Evolutionary conservation across 2,329 filamentous ascomycete genomes (phyloP), one percentile per base, ranked within the genome.

Genomic region (Dichotomopilus funicola): DNA sequence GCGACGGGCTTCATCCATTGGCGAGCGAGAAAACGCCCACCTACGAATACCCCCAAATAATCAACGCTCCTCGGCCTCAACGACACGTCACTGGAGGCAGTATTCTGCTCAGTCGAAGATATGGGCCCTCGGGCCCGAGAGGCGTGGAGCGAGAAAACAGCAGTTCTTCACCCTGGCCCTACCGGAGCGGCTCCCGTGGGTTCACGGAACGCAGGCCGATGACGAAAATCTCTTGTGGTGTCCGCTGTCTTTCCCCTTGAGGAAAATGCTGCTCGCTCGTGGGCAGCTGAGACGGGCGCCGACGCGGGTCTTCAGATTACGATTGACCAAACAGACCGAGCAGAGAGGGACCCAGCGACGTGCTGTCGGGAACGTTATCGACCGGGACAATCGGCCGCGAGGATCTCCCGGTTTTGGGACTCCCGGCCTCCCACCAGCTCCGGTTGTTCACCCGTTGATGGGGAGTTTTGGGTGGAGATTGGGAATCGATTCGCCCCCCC

Each of bases 211-310:
- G 19, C 19, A 27, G 19, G 19, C 19, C 19, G 19, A 27, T 27
- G 19, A 27, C 19, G 19, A 27, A 27, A 27, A 27, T 27, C 19
- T 27, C 19, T 27, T 27, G 19, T 27, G 19, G 19, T 27, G 19
- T 27, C 19, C 38, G 5, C 13, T 19, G 6, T 34, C 37, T 40
- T 38, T 19, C 53, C 47, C 33, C 36, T 36, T 51, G 48, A 47
- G 53, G 53, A 47, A 51, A 55, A 38, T 47, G 36, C 48, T 47
- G 48, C 48, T 42, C 48, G 42, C 11, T 31, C 13, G 42, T 31
- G 9, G 36, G n/a, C 36, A 51, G 53, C 53, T 55, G 48, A 55
- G 48, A 7, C 12, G 31, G 53, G 40, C 46, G 40, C 33, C 12
- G 33, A 2, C 12, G 2, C 42, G 35, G 34, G 11, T 31, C 36